A percentile compares a stretch with the other conserved stretches of the same genome.
Conservation (phyloP, 805 yeast species). For the Pichia heedii region DNA sequence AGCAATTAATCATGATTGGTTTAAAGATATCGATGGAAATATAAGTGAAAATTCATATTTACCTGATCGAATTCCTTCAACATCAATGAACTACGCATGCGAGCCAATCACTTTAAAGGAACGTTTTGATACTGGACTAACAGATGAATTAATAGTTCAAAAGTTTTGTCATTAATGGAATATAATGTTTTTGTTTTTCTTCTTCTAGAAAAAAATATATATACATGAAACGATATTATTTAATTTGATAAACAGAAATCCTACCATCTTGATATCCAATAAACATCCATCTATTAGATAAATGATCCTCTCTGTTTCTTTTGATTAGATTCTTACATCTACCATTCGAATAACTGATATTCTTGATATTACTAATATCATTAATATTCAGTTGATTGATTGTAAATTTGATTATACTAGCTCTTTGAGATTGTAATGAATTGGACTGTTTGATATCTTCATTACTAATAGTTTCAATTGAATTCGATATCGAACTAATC, state of each 20-base stretch:
- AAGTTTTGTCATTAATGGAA: conserved; percentile 7
- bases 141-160: conserved; percentile 18
- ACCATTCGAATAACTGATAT: conserved; percentile 22
- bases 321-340: conserved; percentile 25
- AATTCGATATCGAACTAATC: conserved; percentile 19
- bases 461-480: conserved; percentile 4
- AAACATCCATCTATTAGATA: conserved; percentile 21
- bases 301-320: conserved; percentile 20
- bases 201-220: too few relatives aligned
- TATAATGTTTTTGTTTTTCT: too few relatives aligned
- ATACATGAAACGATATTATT: neutral
- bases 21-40: conserved; percentile 10
- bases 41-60: neutral
- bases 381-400: conserved; percentile 14
- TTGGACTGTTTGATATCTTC: conserved; percentile 7
- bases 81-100: conserved; percentile 18
- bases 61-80: conserved; percentile 15
- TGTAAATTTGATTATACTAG: conserved; percentile 17
- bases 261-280: conserved; percentile 29
- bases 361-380: neutral
- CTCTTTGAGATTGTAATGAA: conserved; percentile 13
- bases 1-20: conserved; percentile 38
- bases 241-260: conserved; percentile 16
- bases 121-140: conserved; percentile 17
- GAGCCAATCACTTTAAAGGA: conserved; percentile 23